Base-by-base conservation (phyloP, 306 rosid genomes). In the Medicago arabica region DNA sequence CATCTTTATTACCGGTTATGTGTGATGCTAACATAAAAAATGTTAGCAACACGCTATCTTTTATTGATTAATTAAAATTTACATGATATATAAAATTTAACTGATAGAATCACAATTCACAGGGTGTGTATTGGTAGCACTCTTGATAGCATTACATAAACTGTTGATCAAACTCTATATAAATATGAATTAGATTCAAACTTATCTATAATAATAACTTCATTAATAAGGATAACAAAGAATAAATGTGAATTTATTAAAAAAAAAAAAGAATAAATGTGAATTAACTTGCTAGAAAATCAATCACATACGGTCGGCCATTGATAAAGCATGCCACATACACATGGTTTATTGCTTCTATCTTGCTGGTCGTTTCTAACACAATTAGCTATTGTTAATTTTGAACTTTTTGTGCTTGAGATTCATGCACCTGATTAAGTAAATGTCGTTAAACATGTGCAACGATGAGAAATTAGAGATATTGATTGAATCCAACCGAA, bases 401-500 rank as follows among this genome's bases (percentile, higher is more conserved):
- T 49, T 59, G 64, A 40, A 74, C 70, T 72, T 70, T 75, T 25
- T 49, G 65, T 61, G 78, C 66, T 78, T 61, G 72, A 63, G 44
- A 66, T 68, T 78, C 4, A 4, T 46, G 18, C 82, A 50, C 46
- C 77, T 69, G 57, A 69, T 67, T 4, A 70, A 25, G 46, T 18
- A n/a, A 46, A 36, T 12, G 13, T 51, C 6, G 25, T 53, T 63
- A 71, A 60, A 71, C 78, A 69, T 60, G 16, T 18, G 79, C 78
- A 66, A 72, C 69, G 75, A 71, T 72, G 74, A 69, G 28, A 71
- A 51, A 54, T 54, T 67, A 68, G 68, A 36, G 79, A 57, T 25
- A 68, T 75, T 59, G 58, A 83, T 66, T 73, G 65, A 76, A 59
- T 49, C 82, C 82, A 75, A 82, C 76, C 72, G 38, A 59, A 69